Percentiles rank a stretch among this genome's conserved stretches.
These are phyloP conservation scores for Inonotus obliquus DNA, from an alignment of 1,284 basidiomycete genomes.

Conservation along the genomic window DNA sequence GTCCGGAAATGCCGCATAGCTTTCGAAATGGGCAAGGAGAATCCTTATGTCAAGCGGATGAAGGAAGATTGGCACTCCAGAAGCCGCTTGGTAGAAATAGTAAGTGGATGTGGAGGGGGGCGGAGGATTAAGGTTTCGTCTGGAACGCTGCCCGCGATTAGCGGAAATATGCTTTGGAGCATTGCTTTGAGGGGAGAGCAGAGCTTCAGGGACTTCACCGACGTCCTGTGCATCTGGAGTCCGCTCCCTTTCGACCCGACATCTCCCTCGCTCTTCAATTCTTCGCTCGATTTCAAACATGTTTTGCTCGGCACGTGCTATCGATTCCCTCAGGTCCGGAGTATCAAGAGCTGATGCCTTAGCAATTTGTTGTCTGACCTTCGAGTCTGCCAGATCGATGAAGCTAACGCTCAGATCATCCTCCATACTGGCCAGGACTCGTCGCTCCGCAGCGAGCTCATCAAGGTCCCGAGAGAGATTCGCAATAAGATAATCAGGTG, in stretches of 20 bases:
- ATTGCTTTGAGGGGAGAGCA: slow-evolving; percentile 38
- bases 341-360: slow-evolving; percentile 76
- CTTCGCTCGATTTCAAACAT: slow-evolving; percentile 51
- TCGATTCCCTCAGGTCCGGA: slow-evolving; percentile 45
- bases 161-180: slow-evolving; percentile 23
- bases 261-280: slow-evolving; percentile 33
- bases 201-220: slow-evolving; percentile 45
- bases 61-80: slow-evolving; percentile 88
- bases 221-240: slow-evolving; percentile 13
- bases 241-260: slow-evolving; percentile 25
- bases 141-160: slow-evolving; percentile 46
- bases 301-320: slow-evolving; percentile 59
- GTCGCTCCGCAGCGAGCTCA: slow-evolving; percentile 66
- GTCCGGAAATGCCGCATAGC: slow-evolving; percentile 84
- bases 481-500: slow-evolving; percentile 75
- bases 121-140: slow-evolving; percentile 76
- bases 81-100: slow-evolving; percentile 94
- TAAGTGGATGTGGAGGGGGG: slow-evolving; percentile 80
- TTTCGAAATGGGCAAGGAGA: slow-evolving; percentile 78
- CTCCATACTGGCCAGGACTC: slow-evolving; percentile 54
- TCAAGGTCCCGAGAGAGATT: slow-evolving; percentile 75
- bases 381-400: slow-evolving; percentile 73
- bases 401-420: slow-evolving; percentile 80
- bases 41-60: slow-evolving; percentile 96
- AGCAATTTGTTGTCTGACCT: slow-evolving; percentile 72